phyloP scores from a whole-genome alignment of 352 stramenopile genomes.

The Pythium monospermum region DNA sequence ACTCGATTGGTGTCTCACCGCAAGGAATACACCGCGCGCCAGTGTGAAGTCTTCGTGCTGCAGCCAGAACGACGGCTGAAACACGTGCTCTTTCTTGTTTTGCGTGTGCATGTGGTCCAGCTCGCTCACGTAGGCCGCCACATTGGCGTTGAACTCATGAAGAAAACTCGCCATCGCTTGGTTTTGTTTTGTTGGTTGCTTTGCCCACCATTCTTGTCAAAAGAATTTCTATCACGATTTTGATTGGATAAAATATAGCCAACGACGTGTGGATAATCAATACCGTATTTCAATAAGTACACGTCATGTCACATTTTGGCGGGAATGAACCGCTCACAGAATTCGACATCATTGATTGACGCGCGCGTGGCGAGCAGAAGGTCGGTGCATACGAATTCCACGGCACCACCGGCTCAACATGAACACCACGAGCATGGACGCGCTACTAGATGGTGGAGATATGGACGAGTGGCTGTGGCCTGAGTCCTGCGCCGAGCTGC shows the following conservation, averaged over 20 bases:
- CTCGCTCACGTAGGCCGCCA: constrained; percentile 48
- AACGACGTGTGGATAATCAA: constrained; percentile 3
- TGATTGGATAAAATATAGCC: constrained; percentile 18
- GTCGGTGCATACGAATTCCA: not conserved
- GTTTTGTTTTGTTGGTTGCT: not conserved
- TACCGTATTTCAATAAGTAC: constrained; percentile 9
- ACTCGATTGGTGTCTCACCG: constrained; percentile 17
- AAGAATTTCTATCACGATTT: too few relatives aligned
- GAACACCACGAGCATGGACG: constrained; percentile 1
- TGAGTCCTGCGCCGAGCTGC: constrained; percentile 41
- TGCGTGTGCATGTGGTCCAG: constrained; percentile 54
- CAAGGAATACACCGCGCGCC: constrained; percentile 73
- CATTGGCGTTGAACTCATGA: constrained; percentile 44
- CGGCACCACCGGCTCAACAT: not conserved
- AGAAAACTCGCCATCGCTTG: constrained; percentile 48
- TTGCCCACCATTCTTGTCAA: constrained; percentile 4
- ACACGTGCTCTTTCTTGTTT: constrained; percentile 47
- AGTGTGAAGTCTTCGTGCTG: constrained; percentile 72
- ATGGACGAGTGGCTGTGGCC: constrained; percentile 83
- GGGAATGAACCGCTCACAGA: constrained; percentile 18
- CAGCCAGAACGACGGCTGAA: constrained; percentile 77
- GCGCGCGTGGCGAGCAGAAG: not conserved
- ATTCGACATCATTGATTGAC: not conserved
- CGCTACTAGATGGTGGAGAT: constrained; percentile 16
- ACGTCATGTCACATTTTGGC: constrained; percentile 16